A percentile compares a stretch with the other conserved stretches of the same genome.
Conservation (phyloP, 768 basidiomycete species). For the Serendipita vermifera region DNA sequence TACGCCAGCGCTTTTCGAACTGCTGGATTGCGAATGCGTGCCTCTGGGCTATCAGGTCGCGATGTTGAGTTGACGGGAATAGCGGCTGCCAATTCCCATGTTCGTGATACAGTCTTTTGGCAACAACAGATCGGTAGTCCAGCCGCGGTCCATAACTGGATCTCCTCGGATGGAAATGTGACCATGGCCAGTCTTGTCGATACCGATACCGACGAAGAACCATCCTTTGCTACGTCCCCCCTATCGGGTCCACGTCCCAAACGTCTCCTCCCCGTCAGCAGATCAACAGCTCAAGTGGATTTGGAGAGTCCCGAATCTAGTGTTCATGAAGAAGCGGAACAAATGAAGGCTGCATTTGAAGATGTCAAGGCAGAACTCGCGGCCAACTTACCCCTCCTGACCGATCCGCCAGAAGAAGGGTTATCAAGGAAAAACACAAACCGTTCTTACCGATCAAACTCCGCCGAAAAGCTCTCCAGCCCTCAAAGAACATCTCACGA, state of each 20-base stretch:
- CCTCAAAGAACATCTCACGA: slow-evolving; percentile 17
- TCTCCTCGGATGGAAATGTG: neutral
- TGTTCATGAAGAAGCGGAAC: slow-evolving; percentile 28
- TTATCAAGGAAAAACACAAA: neutral
- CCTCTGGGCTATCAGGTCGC: slow-evolving; percentile 50
- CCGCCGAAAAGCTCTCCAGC: slow-evolving; percentile 12
- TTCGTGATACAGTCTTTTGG: slow-evolving; percentile 48
- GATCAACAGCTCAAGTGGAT: slow-evolving; percentile 9
- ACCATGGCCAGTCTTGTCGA: neutral
- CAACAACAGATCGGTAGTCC: slow-evolving; percentile 6
- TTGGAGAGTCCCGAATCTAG: slow-evolving; percentile 11
- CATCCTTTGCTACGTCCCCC: neutral
- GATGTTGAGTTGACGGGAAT: slow-evolving; percentile 69
- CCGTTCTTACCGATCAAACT: neutral
- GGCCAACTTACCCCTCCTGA: slow-evolving; percentile 28
- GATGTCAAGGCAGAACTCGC: slow-evolving; percentile 77
- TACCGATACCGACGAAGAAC: neutral
- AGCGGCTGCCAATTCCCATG: slow-evolving; percentile 74
- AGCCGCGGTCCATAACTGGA: neutral
- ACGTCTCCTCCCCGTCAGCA: neutral
- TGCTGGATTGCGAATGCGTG: slow-evolving; percentile 66
- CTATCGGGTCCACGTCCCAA: neutral
- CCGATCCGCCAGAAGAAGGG: neutral
- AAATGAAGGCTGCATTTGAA: slow-evolving; percentile 73
- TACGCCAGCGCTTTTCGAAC: slow-evolving; percentile 90